phyloP scores from a whole-genome alignment of 2,329 filamentous ascomycete genomes.

The Beauveria sp. region DNA sequence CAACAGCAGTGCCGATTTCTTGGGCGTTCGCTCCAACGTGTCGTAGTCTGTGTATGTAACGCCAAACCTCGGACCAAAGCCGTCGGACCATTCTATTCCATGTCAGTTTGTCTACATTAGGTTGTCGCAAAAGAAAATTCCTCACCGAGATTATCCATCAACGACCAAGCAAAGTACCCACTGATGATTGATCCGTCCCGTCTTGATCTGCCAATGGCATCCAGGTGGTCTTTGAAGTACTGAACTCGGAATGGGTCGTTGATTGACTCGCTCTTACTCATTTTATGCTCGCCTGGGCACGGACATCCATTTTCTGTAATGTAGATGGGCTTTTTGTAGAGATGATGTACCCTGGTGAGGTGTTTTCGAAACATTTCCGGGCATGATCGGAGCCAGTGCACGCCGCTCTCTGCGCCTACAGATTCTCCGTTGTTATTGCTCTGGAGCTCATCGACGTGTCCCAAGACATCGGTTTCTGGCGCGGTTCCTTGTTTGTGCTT shows the following conservation, averaged over 20 bases:
- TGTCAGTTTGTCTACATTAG: neutral
- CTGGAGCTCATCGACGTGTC: slow-evolving; percentile 26
- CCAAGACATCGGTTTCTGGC: slow-evolving; percentile 23
- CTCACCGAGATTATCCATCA: slow-evolving; percentile 29
- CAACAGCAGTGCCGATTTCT: slow-evolving; percentile 26
- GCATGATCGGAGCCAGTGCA: slow-evolving; percentile 27
- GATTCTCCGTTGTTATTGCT: slow-evolving; percentile 22
- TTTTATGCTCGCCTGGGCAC: slow-evolving; percentile 27
- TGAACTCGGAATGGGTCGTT: slow-evolving; percentile 28
- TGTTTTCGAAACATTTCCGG: slow-evolving; percentile 23
- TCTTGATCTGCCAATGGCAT: slow-evolving; percentile 25
- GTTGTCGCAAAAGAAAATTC: neutral
- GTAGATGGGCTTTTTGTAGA: slow-evolving; percentile 22
- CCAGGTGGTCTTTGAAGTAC: slow-evolving; percentile 31
- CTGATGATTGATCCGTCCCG: slow-evolving; percentile 20
- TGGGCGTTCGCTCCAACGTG: slow-evolving; percentile 30
- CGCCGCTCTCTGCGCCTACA: slow-evolving; percentile 25
- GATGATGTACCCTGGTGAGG: slow-evolving; percentile 18
- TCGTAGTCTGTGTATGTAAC: slow-evolving; percentile 30
- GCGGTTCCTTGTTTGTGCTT: slow-evolving; percentile 20
- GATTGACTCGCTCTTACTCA: slow-evolving; percentile 27
- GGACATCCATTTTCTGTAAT: slow-evolving; percentile 28
- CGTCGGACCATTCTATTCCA: slow-evolving; percentile 27
- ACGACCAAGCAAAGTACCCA: slow-evolving; percentile 28
- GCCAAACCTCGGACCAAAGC: slow-evolving; percentile 31